Evolutionary conservation across 1,284 basidiomycete species (phyloP).

Genomic region (Cryptococcus maquisensis): DNA sequence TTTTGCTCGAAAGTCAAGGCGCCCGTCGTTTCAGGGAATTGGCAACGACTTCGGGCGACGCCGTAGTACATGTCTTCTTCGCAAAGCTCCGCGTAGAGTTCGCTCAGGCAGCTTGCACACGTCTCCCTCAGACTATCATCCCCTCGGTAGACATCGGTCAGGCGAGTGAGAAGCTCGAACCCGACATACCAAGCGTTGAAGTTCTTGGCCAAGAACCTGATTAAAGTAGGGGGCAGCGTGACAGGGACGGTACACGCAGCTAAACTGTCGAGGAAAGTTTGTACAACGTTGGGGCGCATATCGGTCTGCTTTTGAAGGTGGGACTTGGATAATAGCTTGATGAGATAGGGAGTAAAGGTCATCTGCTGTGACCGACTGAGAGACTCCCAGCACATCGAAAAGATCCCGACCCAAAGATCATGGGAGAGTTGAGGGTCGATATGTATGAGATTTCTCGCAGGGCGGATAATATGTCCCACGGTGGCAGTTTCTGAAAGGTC

Average conservation of each 20-base stretch:
- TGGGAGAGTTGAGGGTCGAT: constrained; percentile 74
- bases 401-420: constrained; percentile 83
- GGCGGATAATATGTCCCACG: constrained; percentile 63
- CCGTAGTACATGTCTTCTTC: constrained; percentile 99
- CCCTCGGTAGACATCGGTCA: constrained; percentile 64
- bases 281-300: constrained; percentile 89
- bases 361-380: constrained; percentile 81
- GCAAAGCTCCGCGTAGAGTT: constrained; percentile 89
- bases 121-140: constrained; percentile 84
- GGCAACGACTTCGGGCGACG: constrained; percentile 82
- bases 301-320: constrained; percentile 87
- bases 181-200: constrained; percentile 93
- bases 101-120: constrained; percentile 85
- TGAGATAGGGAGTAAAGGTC: constrained; percentile 84
- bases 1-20: constrained; percentile 94
- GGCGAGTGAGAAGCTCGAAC: constrained; percentile 80
- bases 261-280: constrained; percentile 81
- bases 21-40: constrained; percentile 86
- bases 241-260: constrained; percentile 80
- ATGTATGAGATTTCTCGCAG: constrained; percentile 79
- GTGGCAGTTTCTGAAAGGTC: constrained; percentile 21
- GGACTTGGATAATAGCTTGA: constrained; percentile 86
- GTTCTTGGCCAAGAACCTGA: constrained; percentile 95
- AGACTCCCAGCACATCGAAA: constrained; percentile 83
- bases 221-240: constrained; percentile 85